Base-by-base conservation (phyloP, 371 early-diverging fungal genomes). In the Nematocida displodere region DNA sequence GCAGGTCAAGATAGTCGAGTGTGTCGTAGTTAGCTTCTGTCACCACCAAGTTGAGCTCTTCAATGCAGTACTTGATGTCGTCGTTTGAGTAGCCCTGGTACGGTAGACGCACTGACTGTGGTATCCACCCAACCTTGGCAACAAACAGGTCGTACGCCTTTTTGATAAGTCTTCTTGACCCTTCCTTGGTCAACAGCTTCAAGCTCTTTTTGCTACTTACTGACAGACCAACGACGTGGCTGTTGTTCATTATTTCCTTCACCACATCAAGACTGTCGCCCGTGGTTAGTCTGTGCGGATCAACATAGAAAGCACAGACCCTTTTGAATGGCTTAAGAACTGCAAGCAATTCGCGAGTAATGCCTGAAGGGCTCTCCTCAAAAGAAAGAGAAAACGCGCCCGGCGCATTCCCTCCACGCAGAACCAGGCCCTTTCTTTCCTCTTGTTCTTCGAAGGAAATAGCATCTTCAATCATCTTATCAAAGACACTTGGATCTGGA, bases 1-100 rank as follows among this genome's bases (percentile, higher is more conserved):
- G n/a, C 20, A 49, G 67, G 33, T 53, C 28, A 3, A 3, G 11
- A 50, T 52, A 64, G 67, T 75, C 76, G 3, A 26, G 8, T 11
- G 48, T 34, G 50, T 75, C 76, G 31, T 53, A 65, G 13, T 13
- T 75, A 15, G 76, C 65, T 28, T 48, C 66, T 39, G 47, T 31
- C 7, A 75, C 76, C 8, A 22, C 26, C 54, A 75, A 8, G 3
- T 58, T 58, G 13, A 55, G 26, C 22, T 20, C 24, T 11, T 52
- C n/a, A 20, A 55, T 46, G 50, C 58, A 55, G 50, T 55, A 58
- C 11, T 26, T 20, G 26, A 67, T 39, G 37, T 67, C 68, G 34
- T 53, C 68, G 17, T 54, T 39, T n/a, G 68, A 56, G 50, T 55
- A 67, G 2, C 68, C 68, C 20, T 58, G 48, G 11, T 50, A 22